These are phyloP conservation scores for Nakazawaea ishiwadae DNA, from an alignment of 805 yeast genomes.

Conservation along the genomic window DNA sequence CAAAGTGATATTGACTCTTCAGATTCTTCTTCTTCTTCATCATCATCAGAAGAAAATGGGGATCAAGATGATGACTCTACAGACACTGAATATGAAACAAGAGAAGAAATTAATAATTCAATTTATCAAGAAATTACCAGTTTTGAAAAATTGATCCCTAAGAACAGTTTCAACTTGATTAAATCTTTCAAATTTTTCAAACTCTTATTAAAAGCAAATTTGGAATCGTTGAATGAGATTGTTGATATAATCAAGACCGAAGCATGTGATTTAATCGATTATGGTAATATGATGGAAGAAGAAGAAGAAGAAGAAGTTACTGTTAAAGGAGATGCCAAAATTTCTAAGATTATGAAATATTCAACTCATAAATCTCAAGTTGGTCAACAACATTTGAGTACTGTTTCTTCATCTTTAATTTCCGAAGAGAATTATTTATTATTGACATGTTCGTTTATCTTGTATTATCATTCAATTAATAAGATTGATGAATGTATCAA, in stretches of 20 bases:
- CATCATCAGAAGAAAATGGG: too few relatives aligned
- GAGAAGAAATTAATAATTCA: constrained; percentile 11
- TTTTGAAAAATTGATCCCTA: constrained; percentile 20
- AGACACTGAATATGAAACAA: constrained; percentile 11
- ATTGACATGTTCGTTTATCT: constrained; percentile 24
- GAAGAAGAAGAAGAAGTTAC: constrained; percentile 11
- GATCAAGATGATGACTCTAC: neutral
- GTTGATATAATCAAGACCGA: constrained; percentile 15
- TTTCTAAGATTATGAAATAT: constrained; percentile 2
- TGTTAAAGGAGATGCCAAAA: constrained; percentile 4
- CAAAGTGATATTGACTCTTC: neutral
- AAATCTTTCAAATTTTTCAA: constrained; percentile 25
- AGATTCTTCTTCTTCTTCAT: neutral
- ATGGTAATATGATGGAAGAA: constrained; percentile 9
- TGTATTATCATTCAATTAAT: constrained; percentile 21
- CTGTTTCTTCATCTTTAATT: constrained; percentile 15
- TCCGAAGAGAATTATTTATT: constrained; percentile 26
- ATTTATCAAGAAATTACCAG: constrained; percentile 12
- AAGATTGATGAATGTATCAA: constrained; percentile 18
- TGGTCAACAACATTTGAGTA: neutral
- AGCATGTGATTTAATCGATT: constrained; percentile 20
- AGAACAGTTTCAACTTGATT: constrained; percentile 20
- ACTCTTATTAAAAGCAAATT: constrained; percentile 21
- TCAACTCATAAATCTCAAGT: neutral
- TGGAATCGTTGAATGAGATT: constrained; percentile 13